phyloP scores from a whole-genome alignment of 768 basidiomycete genomes.

The Termitomyces sp. region DNA sequence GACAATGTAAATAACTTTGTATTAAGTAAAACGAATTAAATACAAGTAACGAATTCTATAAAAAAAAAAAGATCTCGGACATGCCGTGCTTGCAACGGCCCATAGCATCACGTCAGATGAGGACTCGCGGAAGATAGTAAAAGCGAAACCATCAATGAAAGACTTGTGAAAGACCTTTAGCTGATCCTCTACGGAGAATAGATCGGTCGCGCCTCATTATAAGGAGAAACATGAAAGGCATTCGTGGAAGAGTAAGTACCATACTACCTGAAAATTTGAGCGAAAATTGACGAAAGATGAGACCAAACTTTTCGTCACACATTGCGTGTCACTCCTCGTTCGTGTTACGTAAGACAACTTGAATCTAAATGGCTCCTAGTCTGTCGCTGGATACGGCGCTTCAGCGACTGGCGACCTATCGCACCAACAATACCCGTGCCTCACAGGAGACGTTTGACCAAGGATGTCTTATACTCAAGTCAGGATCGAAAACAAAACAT shows the following conservation, averaged over 20 bases:
- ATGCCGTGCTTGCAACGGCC: no score
- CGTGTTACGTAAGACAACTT: slow-evolving; percentile 8
- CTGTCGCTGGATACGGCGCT: slow-evolving; percentile 48
- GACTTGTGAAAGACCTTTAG: no score
- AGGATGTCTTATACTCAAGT: slow-evolving; percentile 46
- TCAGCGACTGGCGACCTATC: slow-evolving; percentile 48
- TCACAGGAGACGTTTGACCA: slow-evolving; percentile 58
- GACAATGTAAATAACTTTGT: no score
- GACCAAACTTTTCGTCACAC: no score
- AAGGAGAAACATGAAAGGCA: neutral
- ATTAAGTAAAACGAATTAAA: no score
- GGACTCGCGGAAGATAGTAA: no score
- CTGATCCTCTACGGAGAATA: no score
- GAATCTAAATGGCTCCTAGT: neutral
- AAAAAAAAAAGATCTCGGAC: no score
- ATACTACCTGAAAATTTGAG: neutral
- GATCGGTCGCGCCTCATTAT: neutral
- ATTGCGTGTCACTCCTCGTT: no score
- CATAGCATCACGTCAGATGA: no score
- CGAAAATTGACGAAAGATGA: neutral
- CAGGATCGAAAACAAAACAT: slow-evolving; percentile 35
- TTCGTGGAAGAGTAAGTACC: neutral
- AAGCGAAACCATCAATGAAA: no score
- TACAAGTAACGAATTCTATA: no score
- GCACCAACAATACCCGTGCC: slow-evolving; percentile 44